These are phyloP conservation scores for Arthrinium phaeospermum DNA, from an alignment of 2,329 filamentous ascomycete genomes.

Conservation along the genomic window DNA sequence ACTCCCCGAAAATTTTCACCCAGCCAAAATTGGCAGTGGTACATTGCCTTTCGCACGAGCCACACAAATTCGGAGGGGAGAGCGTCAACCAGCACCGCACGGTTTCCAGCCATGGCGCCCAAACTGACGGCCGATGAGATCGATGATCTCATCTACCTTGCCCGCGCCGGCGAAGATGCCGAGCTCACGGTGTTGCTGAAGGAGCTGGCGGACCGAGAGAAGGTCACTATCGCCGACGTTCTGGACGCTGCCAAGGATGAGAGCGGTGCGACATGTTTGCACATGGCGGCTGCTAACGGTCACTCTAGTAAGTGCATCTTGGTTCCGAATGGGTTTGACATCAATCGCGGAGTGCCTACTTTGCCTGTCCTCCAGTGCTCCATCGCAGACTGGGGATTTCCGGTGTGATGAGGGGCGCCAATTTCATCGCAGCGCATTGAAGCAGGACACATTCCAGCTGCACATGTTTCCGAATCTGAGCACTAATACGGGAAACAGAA, in stretches of 20 bases:
- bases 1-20: slow-evolving; percentile 13
- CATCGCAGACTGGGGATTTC: not conserved
- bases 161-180: slow-evolving; percentile 76
- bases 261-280: slow-evolving; percentile 79
- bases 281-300: slow-evolving; percentile 93
- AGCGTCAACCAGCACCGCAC: slow-evolving; percentile 15
- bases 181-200: slow-evolving; percentile 68
- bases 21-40: slow-evolving; percentile 16
- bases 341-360: not conserved
- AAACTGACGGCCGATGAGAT: slow-evolving; percentile 78
- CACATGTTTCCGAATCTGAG: not conserved
- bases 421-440: not conserved
- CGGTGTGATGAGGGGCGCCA: not conserved
- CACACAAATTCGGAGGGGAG: slow-evolving; percentile 11
- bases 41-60: slow-evolving; percentile 17
- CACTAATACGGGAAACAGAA: slow-evolving; percentile 33
- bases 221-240: slow-evolving; percentile 64
- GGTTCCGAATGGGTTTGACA: not conserved
- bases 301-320: slow-evolving; percentile 66
- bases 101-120: slow-evolving; percentile 47
- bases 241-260: slow-evolving; percentile 74
- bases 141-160: slow-evolving; percentile 89
- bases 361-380: not conserved
- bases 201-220: slow-evolving; percentile 66
- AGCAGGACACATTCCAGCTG: not conserved